Percentiles rank a stretch among this genome's conserved stretches.
Conservation (phyloP, 441 rosid genomes). For the Eruca vesicaria region DNA sequence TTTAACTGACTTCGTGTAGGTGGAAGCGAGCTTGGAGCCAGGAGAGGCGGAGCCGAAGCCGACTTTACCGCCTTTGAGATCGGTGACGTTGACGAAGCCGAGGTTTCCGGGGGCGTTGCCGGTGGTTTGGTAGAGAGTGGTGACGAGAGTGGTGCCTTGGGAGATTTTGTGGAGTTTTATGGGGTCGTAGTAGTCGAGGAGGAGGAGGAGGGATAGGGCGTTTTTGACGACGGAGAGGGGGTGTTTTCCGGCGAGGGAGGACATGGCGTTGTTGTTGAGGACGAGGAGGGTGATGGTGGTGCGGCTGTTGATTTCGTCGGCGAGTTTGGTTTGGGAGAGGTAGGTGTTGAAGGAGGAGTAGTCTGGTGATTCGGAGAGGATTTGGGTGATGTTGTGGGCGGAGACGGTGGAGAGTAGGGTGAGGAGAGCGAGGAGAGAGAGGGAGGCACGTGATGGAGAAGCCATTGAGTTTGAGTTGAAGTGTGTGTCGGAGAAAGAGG, state of each 20-base stretch:
- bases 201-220: constrained; percentile 62
- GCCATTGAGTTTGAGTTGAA: constrained; percentile 18
- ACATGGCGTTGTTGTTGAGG: constrained; percentile 75
- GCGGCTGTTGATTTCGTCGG: constrained; percentile 85
- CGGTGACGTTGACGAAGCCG: constrained; percentile 84
- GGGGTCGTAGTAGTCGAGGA: constrained; percentile 86
- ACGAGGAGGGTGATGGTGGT: constrained; percentile 68
- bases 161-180: constrained; percentile 75
- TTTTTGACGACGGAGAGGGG: constrained; percentile 73
- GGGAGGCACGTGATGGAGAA: not conserved
- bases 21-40: constrained; percentile 80
- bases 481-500: constrained; percentile 1
- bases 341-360: constrained; percentile 74
- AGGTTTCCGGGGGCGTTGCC: constrained; percentile 79
- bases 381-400: constrained; percentile 70
- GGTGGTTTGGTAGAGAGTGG: constrained; percentile 91
- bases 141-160: constrained; percentile 61
- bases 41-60: constrained; percentile 79
- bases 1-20: constrained; percentile 69
- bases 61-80: constrained; percentile 79
- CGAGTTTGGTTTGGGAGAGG: constrained; percentile 69
- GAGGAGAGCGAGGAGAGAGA: constrained; percentile 27
- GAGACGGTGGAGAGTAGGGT: constrained; percentile 27
- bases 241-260: constrained; percentile 55
- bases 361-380: constrained; percentile 54